A percentile compares a stretch with the other conserved stretches of the same genome.
phyloP scores from a whole-genome alignment of 371 early-diverging fungal species.

The Mortierella sp. region DNA sequence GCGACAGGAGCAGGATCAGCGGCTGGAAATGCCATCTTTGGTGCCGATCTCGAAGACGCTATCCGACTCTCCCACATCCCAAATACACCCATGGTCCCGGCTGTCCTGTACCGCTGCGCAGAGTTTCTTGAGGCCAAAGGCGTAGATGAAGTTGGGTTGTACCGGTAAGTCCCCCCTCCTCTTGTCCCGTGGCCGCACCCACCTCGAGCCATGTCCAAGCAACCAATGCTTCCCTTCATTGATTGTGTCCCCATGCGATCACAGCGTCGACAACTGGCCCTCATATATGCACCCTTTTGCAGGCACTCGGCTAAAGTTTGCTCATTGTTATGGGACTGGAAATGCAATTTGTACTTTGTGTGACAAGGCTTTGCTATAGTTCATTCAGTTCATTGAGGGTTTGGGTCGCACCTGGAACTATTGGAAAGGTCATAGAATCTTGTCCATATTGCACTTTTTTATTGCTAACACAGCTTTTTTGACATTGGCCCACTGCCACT shows the following conservation, averaged over 20 bases:
- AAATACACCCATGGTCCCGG: conserved; percentile 38
- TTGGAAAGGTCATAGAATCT: no score
- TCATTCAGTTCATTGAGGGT: no score
- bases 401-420: no score
- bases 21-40: conserved; percentile 30
- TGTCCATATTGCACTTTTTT: no score
- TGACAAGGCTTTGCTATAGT: neutral
- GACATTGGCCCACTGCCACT: neutral
- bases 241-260: no score
- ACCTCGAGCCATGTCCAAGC: no score
- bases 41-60: conserved; percentile 37
- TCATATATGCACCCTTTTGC: neutral
- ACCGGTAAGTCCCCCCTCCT: conserved; percentile 33
- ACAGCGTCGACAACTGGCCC: neutral
- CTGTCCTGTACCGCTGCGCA: conserved; percentile 49
- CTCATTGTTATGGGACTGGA: no score
- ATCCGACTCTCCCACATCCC: conserved; percentile 43
- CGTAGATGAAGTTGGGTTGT: conserved; percentile 49
- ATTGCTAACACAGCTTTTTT: no score
- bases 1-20: neutral
- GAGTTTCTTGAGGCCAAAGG: conserved; percentile 45
- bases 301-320: neutral
- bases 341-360: conserved; percentile 29
- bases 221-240: no score
- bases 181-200: no score